These are phyloP conservation scores for Phytopythium mirpurense DNA, from an alignment of 352 stramenopile genomes.

Conservation along the genomic window DNA sequence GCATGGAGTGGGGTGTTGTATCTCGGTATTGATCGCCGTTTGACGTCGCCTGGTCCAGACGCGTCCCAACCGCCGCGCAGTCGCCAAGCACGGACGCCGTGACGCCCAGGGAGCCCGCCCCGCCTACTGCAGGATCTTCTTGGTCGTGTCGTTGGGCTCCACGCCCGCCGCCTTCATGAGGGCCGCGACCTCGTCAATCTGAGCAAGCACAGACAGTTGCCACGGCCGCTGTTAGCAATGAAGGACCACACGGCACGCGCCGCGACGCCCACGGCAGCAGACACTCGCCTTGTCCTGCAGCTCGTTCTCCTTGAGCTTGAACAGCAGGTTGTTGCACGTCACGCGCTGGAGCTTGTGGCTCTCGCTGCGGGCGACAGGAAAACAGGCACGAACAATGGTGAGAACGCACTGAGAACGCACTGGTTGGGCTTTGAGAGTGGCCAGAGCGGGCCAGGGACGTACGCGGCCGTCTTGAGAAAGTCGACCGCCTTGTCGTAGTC, in stretches of 20 bases:
- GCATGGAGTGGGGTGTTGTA: no score
- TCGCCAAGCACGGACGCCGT: no score
- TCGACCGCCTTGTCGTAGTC: slow-evolving; percentile 70
- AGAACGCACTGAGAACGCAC: not conserved
- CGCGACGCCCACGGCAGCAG: no score
- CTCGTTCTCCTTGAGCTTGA: slow-evolving; percentile 82
- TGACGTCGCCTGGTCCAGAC: no score
- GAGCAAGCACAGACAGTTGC: not conserved
- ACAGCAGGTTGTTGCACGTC: slow-evolving; percentile 84
- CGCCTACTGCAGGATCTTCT: slow-evolving; percentile 75
- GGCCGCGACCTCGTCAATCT: slow-evolving; percentile 70
- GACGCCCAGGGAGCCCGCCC: not conserved
- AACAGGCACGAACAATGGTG: not conserved
- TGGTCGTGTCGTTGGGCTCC: slow-evolving; percentile 78
- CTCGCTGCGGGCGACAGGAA: slow-evolving; percentile 23
- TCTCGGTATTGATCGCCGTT: no score
- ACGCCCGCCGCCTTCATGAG: slow-evolving; percentile 78
- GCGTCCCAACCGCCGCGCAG: no score
- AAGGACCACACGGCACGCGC: no score
- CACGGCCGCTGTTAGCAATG: no score
- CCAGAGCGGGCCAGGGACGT: no score
- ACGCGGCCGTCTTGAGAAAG: slow-evolving; percentile 72
- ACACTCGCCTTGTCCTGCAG: slow-evolving; percentile 52
- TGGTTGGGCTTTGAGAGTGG: not conserved
- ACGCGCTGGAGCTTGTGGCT: slow-evolving; percentile 74